Percentiles rank a stretch among this genome's conserved stretches.
phyloP scores from a whole-genome alignment of 2,329 filamentous ascomycete species.

The Neurospora crassa region DNA sequence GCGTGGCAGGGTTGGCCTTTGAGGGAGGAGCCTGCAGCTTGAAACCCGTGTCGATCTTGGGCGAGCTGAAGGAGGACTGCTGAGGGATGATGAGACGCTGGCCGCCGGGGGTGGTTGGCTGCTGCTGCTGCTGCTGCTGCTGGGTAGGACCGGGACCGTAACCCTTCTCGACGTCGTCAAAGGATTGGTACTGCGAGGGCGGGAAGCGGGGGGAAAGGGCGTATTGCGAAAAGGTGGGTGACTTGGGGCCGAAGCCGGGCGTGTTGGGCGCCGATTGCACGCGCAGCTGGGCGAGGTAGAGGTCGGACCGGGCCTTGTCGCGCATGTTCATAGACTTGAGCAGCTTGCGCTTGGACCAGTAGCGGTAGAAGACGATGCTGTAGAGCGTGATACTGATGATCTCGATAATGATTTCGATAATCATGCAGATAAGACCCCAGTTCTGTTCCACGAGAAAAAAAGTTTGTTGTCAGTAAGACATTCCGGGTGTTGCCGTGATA shows the following conservation, averaged over 20 bases:
- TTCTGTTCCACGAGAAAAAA: constrained; percentile 44
- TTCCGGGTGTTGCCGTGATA: constrained; percentile 18
- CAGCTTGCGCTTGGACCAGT: constrained; percentile 92
- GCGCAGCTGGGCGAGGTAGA: constrained; percentile 82
- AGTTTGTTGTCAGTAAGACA: constrained; percentile 3
- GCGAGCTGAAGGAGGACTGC: constrained; percentile 46
- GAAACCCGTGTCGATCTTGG: constrained; percentile 48
- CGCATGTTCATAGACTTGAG: constrained; percentile 94
- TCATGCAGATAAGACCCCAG: constrained; percentile 91
- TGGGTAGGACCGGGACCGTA: constrained; percentile 4
- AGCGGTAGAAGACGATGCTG: constrained; percentile 90
- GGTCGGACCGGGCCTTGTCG: constrained; percentile 85
- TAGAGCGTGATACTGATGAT: constrained; percentile 87
- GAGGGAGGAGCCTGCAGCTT: constrained; percentile 76
- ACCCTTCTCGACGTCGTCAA: constrained; percentile 26
- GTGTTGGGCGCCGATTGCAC: constrained; percentile 91
- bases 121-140: constrained; percentile 28
- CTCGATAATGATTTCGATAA: constrained; percentile 93
- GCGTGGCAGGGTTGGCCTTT: constrained; percentile 69
- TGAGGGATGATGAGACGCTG: constrained; percentile 49
- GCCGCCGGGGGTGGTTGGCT: constrained; percentile 43
- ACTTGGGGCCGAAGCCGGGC: constrained; percentile 71
- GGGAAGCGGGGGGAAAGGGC: constrained; percentile 54
- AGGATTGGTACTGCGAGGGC: constrained; percentile 41
- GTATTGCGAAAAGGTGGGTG: constrained; percentile 43